These are phyloP conservation scores for Naganishia sp. DNA, from an alignment of 1,284 basidiomycete species.

Conservation along the genomic window DNA sequence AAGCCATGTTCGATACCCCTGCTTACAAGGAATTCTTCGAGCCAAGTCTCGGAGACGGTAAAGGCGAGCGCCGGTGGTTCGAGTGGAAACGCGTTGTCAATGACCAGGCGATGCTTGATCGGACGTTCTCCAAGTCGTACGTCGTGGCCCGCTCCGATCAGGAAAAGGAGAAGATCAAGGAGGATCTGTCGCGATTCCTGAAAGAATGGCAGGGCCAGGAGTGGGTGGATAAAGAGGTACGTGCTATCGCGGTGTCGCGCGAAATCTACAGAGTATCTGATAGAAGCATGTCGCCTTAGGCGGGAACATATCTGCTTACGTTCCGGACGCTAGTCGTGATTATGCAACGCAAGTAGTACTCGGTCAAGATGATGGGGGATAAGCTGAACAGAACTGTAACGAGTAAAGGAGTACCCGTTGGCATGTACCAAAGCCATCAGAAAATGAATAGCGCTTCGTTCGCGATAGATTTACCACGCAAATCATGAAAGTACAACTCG, in stretches of 20 bases:
- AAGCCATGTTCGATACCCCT: constrained; percentile 28
- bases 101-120: constrained; percentile 37
- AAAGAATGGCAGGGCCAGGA: constrained; percentile 38
- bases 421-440: no score
- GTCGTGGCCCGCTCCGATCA: constrained; percentile 41
- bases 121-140: constrained; percentile 50
- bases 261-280: not conserved
- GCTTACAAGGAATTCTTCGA: constrained; percentile 27
- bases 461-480: no score
- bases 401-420: no score
- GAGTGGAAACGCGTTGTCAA: constrained; percentile 30
- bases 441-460: no score
- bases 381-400: no score
- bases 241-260: not conserved
- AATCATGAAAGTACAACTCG: no score
- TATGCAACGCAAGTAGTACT: constrained; percentile 22
- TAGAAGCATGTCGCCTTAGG: not conserved
- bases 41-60: constrained; percentile 7
- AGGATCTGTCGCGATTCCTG: constrained; percentile 39
- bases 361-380: no score
- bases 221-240: constrained; percentile 36
- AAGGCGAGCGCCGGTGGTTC: constrained; percentile 24
- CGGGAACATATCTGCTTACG: constrained; percentile 17
- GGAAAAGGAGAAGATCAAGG: constrained; percentile 40
- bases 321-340: constrained; percentile 30